Conservation (phyloP, 768 basidiomycete genomes). For the Pleurotus ostreatus region DNA sequence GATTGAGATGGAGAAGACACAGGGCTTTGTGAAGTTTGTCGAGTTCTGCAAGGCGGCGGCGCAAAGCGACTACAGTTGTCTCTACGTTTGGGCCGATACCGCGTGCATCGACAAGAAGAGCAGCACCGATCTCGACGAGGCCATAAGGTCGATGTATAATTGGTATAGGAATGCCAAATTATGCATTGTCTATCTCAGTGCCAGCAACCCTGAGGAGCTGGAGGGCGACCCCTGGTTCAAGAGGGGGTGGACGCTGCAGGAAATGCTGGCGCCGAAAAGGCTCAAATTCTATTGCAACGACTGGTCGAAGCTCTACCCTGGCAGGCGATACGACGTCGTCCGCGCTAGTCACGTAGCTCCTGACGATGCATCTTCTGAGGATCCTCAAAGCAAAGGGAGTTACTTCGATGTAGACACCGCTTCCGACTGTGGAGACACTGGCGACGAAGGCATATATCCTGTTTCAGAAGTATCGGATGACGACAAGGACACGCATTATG, state of each 20-base stretch:
- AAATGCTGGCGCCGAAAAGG: background rate
- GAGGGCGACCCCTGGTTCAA: background rate
- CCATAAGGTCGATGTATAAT: background rate
- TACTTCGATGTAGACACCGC: background rate
- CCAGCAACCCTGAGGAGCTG: background rate
- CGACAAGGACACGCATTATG: no score
- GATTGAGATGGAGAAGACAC: background rate
- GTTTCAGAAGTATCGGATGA: no score
- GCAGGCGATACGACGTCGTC: background rate
- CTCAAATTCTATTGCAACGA: background rate
- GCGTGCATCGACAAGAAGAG: slow-evolving; percentile 4
- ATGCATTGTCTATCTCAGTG: background rate
- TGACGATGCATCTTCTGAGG: background rate
- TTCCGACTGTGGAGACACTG: background rate
- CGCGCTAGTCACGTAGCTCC: no score
- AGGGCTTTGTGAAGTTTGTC: background rate
- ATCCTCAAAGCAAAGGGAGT: background rate
- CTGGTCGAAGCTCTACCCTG: background rate
- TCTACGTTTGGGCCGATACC: background rate
- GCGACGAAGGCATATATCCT: background rate
- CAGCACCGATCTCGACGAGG: background rate
- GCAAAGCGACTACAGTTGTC: background rate
- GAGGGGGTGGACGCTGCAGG: background rate
- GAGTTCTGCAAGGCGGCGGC: background rate
- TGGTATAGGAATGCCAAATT: background rate